Evolutionary conservation across 192 early-diverging fungal genomes (phyloP).

Genomic region (Thamnidium elegans): DNA sequence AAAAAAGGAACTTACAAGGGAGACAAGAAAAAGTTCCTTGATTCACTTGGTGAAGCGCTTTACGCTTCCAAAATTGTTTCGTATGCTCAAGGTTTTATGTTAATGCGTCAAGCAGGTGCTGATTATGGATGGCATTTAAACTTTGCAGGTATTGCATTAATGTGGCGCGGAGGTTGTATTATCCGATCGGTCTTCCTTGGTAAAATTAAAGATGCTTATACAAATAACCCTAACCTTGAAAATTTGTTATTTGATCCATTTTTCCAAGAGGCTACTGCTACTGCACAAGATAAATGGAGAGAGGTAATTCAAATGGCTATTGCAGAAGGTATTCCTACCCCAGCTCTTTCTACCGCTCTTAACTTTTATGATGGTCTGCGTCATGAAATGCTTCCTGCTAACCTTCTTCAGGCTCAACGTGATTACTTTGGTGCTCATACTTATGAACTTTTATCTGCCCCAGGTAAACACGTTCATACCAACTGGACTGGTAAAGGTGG

Average conservation of each 20-base stretch:
- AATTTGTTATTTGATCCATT: slow-evolving; percentile 95
- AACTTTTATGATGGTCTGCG: slow-evolving; percentile 98
- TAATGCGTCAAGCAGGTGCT: slow-evolving; percentile 93
- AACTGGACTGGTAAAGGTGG: slow-evolving; percentile 98
- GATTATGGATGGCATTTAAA: slow-evolving; percentile 93
- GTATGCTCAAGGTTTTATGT: slow-evolving; percentile 99
- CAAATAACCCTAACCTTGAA: slow-evolving; percentile 78
- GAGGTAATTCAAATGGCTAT: slow-evolving; percentile 79
- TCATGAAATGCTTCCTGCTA: slow-evolving; percentile 84
- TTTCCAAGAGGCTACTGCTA: slow-evolving; percentile 89
- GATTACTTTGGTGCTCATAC: slow-evolving; percentile 99
- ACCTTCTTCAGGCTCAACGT: slow-evolving; percentile 95
- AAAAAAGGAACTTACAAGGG: slow-evolving; percentile 64
- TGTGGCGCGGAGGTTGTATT: slow-evolving; percentile 99
- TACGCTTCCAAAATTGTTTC: slow-evolving; percentile 99
- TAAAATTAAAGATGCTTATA: slow-evolving; percentile 96
- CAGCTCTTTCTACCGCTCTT: slow-evolving; percentile 86
- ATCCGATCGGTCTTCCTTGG: slow-evolving; percentile 96
- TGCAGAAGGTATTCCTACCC: slow-evolving; percentile 85
- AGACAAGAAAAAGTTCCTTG: slow-evolving; percentile 87
- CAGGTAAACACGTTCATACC: slow-evolving; percentile 71
- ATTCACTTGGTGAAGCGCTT: slow-evolving; percentile 87
- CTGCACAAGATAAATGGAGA: slow-evolving; percentile 85
- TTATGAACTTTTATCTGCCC: slow-evolving; percentile 78
- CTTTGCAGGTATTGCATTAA: slow-evolving; percentile 95